Evolutionary conservation across 331 rosid genomes (phyloP), one percentile per base, ranked within the genome.

Genomic region (Malus hybrid): DNA sequence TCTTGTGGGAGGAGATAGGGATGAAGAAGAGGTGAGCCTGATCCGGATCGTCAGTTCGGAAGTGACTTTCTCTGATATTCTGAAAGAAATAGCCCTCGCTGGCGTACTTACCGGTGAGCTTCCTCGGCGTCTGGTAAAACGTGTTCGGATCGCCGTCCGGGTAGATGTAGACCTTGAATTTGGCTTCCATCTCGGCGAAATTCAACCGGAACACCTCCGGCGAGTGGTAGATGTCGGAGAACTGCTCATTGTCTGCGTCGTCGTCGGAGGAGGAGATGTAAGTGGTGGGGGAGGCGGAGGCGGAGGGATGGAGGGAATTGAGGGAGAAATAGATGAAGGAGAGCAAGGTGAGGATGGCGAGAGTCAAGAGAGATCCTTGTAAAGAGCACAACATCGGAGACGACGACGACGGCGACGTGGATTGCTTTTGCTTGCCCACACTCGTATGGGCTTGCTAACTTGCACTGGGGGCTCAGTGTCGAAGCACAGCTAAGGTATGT

Each of bases 101-200:
- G 3, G 99, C 83, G 42, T 94, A 94, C 84, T 94, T 94, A 3
- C 99, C 99, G 2, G 99, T 90, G 61, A 94, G 92, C 83, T 94
- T 94, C 73, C 97, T 87, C 9, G 99, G 99, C 9, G 97, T 94
- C 85, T 92, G 99, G 77, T 90, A 94, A 67, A 81, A 94, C 20
- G 99, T 94, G 4, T 91, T 90, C 66, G 97, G 88, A 90, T 91
- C 99, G 11, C 99, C 99, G 72, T 94, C 97, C 7, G 96, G 93
- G 76, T 94, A 94, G 64, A 92, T 85, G n/a, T 87, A 94, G 4
- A 94, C 97, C 93, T 90, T 94, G 83, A 92, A 90, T 74, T 79
- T 88, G 81, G 79, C 77, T 87, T 85, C 92, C 99, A 94, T 94
- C 57, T 87, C 96, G 3, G 82, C 97, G 53, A 76, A 92, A 82